These are phyloP conservation scores for Aspergillus cavernicola DNA, from an alignment of 495 filamentous ascomycete species.

Conservation along the genomic window DNA sequence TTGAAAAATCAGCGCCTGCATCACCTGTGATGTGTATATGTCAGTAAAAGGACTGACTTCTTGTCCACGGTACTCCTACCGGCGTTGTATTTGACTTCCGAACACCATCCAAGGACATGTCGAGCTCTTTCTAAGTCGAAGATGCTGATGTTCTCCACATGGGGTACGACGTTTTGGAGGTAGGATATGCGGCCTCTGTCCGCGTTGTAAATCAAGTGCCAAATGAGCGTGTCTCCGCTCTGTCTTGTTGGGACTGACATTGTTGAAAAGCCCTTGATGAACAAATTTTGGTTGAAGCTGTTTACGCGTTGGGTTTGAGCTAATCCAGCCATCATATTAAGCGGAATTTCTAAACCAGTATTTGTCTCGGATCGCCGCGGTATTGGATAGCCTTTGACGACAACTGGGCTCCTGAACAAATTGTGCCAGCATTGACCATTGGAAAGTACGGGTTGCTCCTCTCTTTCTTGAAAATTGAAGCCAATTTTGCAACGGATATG, in stretches of 20 bases:
- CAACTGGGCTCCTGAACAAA: conserved; percentile 16
- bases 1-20: too few relatives aligned
- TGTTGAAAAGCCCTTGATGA: conserved; percentile 17
- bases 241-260: conserved; percentile 4
- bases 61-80: too few relatives aligned
- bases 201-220: conserved; percentile 13
- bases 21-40: too few relatives aligned
- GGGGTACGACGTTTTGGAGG: background rate
- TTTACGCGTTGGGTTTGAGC: background rate
- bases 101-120: conserved; percentile 19
- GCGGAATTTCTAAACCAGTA: conserved; percentile 13
- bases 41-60: too few relatives aligned
- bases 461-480: background rate
- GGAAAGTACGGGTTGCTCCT: background rate
- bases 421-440: conserved; percentile 16
- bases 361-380: background rate
- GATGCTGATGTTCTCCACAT: background rate
- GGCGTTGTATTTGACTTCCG: conserved; percentile 1
- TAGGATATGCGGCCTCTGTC: conserved; percentile 15
- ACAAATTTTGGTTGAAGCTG: background rate
- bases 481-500: background rate
- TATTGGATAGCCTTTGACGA: conserved; percentile 19
- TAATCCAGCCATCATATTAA: conserved; percentile 19
- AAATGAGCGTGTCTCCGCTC: background rate
- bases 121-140: background rate